phyloP scores from a whole-genome alignment of 768 basidiomycete species.

The Antrodiella citrinella region DNA sequence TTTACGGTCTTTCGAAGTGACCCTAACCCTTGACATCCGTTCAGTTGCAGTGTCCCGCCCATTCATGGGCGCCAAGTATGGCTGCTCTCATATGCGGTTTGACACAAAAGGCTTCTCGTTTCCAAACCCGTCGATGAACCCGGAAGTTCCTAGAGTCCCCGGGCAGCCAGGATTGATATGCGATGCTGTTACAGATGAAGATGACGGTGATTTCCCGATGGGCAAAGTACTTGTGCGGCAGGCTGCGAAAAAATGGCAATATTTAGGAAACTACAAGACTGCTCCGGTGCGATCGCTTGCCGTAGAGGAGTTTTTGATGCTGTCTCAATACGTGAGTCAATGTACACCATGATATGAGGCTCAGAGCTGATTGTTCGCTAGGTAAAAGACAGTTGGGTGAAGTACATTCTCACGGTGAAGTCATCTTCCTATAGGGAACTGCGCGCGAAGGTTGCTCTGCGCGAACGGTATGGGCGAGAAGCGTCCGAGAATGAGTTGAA shows the following conservation, averaged over 20 bases:
- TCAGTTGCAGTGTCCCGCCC: neutral
- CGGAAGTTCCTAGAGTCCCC: slow-evolving; percentile 6
- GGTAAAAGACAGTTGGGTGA: slow-evolving; percentile 5
- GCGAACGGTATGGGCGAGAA: slow-evolving; percentile 1
- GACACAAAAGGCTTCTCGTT: slow-evolving; percentile 4
- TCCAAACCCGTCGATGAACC: slow-evolving; percentile 7
- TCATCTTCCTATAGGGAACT: neutral
- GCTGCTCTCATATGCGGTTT: neutral
- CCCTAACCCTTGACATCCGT: neutral
- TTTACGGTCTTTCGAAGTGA: neutral
- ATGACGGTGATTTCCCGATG: neutral
- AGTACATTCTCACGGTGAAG: neutral
- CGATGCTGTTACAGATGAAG: neutral
- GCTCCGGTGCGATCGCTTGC: neutral
- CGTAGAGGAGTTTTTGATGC: slow-evolving; percentile 1
- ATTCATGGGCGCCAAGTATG: neutral
- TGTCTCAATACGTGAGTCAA: slow-evolving; percentile 1
- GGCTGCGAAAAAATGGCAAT: slow-evolving; percentile 1
- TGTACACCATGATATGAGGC: too few relatives aligned
- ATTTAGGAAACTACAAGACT: slow-evolving; percentile 6
- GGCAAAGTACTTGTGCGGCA: slow-evolving; percentile 5
- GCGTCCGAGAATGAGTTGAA: slow-evolving; percentile 4
- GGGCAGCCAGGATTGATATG: slow-evolving; percentile 10
- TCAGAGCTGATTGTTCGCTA: neutral
- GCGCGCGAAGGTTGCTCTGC: slow-evolving; percentile 7